Conservation (phyloP, 140 eudicot genomes). For the Oenanthe javanica region DNA sequence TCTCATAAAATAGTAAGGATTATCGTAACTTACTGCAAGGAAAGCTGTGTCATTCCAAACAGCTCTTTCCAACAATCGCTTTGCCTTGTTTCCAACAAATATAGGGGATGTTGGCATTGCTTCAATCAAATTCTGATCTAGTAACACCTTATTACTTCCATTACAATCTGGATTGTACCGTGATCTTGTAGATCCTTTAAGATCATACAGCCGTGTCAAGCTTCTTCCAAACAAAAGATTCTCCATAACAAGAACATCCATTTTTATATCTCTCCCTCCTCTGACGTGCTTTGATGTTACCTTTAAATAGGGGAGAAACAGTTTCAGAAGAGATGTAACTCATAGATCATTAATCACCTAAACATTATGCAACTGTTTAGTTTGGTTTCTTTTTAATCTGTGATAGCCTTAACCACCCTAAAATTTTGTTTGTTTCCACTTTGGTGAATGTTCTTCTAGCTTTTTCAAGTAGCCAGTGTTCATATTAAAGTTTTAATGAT, state of each 20-base stretch:
- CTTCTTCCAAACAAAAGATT: slow-evolving; percentile 84
- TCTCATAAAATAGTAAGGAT: background rate
- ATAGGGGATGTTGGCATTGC: slow-evolving; percentile 99
- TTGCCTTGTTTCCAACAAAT: slow-evolving; percentile 95
- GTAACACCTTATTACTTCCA: slow-evolving; percentile 85
- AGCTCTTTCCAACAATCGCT: slow-evolving; percentile 85
- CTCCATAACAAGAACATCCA: slow-evolving; percentile 96
- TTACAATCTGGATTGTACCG: slow-evolving; percentile 79
- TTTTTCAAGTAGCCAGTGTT: background rate
- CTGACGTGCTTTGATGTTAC: slow-evolving; percentile 69
- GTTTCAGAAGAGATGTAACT: background rate
- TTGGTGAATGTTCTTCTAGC: background rate
- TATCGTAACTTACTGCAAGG: slow-evolving; percentile 75
- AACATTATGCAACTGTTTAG: background rate
- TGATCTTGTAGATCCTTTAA: slow-evolving; percentile 90
- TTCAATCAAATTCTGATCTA: slow-evolving; percentile 95
- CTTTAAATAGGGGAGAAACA: slow-evolving; percentile 23
- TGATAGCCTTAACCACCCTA: background rate
- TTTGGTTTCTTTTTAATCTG: background rate
- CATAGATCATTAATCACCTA: background rate
- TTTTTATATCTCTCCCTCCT: slow-evolving; percentile 90
- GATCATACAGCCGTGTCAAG: slow-evolving; percentile 82
- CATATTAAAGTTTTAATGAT: background rate
- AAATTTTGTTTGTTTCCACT: background rate
- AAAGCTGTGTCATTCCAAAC: slow-evolving; percentile 99